phyloP scores from a whole-genome alignment of 805 yeast genomes.

The Lachancea thermotolerans region DNA sequence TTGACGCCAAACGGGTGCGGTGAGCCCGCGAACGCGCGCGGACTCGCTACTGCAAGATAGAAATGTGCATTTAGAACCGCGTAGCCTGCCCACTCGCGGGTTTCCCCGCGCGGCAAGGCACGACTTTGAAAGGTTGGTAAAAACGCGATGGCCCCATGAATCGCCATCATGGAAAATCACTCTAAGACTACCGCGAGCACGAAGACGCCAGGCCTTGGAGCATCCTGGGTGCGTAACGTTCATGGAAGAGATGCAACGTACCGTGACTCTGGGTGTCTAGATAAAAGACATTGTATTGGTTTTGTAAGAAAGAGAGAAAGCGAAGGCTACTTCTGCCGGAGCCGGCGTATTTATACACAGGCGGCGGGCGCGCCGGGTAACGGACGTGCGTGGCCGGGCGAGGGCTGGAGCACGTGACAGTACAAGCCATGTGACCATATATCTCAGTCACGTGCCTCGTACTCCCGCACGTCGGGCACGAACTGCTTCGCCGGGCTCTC shows the following conservation, averaged over 20 bases:
- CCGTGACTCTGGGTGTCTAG: constrained; percentile 73
- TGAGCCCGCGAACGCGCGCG: neutral
- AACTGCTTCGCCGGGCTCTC: constrained; percentile 39
- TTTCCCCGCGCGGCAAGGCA: constrained; percentile 23
- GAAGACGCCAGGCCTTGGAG: constrained; percentile 34
- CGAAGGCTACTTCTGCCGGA: too few species aligned
- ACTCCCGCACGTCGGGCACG: constrained; percentile 57
- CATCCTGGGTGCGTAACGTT: constrained; percentile 12
- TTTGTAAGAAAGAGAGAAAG: constrained; percentile 5
- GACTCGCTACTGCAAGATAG: neutral
- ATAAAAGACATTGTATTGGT: constrained; percentile 35
- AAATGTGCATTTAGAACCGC: constrained; percentile 73
- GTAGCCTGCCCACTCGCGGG: constrained; percentile 39
- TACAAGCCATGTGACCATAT: neutral
- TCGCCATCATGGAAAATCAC: constrained; percentile 34
- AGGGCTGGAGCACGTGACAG: neutral
- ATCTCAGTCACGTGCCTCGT: constrained; percentile 30
- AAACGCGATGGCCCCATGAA: constrained; percentile 41
- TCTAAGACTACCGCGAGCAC: constrained; percentile 97
- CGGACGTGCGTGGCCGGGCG: neutral
- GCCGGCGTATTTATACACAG: neutral
- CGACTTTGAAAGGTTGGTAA: constrained; percentile 48
- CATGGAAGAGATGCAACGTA: constrained; percentile 21
- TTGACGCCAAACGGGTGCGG: constrained; percentile 50
- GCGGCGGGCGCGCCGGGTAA: neutral